Evolutionary conservation across 768 basidiomycete genomes (phyloP).

Genomic region (Termitomyces sp.): DNA sequence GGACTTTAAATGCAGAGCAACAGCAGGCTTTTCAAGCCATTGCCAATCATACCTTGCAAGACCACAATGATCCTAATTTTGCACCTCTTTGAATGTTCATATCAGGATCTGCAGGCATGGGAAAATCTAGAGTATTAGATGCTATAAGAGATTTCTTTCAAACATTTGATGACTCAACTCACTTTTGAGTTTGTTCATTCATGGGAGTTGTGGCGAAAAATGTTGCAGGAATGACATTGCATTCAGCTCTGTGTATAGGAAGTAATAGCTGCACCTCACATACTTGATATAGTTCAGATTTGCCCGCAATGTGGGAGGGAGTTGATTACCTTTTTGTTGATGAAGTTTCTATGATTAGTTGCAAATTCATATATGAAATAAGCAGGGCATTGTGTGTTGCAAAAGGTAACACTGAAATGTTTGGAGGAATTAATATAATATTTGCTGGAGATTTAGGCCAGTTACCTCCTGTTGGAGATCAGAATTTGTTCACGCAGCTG

Average conservation of each 20-base stretch:
- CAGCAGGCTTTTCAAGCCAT: too few relatives aligned
- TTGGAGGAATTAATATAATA: slow-evolving; percentile 32
- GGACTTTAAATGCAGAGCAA: too few relatives aligned
- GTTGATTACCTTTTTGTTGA: slow-evolving; percentile 32
- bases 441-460: slow-evolving; percentile 37
- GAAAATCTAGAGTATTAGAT: too few relatives aligned
- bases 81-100: too few relatives aligned
- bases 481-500: too few relatives aligned
- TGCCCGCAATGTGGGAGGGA: slow-evolving; percentile 27
- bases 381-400: slow-evolving; percentile 6
- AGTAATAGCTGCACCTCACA: slow-evolving; percentile 10
- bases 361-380: slow-evolving; percentile 3
- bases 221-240: slow-evolving; percentile 38
- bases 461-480: slow-evolving; percentile 21
- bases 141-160: too few relatives aligned
- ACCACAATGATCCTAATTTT: too few relatives aligned
- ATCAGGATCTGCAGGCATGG: too few relatives aligned
- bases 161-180: too few relatives aligned
- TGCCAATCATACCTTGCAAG: too few relatives aligned
- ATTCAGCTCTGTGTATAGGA: slow-evolving; percentile 27
- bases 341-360: slow-evolving; percentile 17
- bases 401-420: slow-evolving; percentile 16
- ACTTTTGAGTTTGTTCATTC: too few relatives aligned
- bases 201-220: slow-evolving; percentile 29
- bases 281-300: background rate